Conservation (phyloP, 1,139 yeast species). For the Yamadazyma diddensiae region DNA sequence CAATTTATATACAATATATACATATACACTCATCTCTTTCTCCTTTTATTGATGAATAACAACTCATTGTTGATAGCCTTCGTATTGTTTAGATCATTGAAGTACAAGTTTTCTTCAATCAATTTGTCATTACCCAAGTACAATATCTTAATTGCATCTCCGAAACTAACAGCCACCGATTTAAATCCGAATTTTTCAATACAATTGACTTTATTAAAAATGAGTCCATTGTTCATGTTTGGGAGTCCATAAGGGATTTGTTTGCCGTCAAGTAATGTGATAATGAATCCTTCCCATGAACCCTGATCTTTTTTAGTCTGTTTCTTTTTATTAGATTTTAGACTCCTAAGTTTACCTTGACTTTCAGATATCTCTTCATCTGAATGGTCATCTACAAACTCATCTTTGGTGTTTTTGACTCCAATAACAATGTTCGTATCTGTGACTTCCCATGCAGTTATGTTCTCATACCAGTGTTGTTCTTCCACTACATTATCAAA, state of each 20-base stretch:
- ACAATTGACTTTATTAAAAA: conserved; percentile 44
- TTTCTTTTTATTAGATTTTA: not conserved
- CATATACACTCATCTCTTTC: conserved; percentile 20
- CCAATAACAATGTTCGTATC: conserved; percentile 79
- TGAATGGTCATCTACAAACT: not conserved
- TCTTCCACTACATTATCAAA: conserved; percentile 72
- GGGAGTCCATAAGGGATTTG: conserved; percentile 63
- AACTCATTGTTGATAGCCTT: conserved; percentile 28
- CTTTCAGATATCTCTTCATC: not conserved
- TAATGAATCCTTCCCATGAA: conserved; percentile 78
- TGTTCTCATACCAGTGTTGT: conserved; percentile 61
- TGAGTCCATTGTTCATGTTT: conserved; percentile 13
- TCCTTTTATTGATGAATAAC: conserved; percentile 49
- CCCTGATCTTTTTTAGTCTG: not conserved
- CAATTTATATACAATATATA: not conserved
- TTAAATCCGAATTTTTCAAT: conserved; percentile 70
- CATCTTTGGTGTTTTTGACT: conserved; percentile 32
- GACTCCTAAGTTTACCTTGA: not conserved
- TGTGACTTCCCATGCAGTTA: conserved; percentile 76
- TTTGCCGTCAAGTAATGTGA: conserved; percentile 59
- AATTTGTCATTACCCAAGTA: conserved; percentile 64
- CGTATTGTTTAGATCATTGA: conserved; percentile 21
- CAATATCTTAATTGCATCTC: conserved; percentile 65
- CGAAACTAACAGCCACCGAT: conserved; percentile 70
- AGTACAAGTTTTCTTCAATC: conserved; percentile 42